Evolutionary conservation across 2,329 filamentous ascomycete genomes (phyloP).

Genomic region (Fonsecaea erecta): DNA sequence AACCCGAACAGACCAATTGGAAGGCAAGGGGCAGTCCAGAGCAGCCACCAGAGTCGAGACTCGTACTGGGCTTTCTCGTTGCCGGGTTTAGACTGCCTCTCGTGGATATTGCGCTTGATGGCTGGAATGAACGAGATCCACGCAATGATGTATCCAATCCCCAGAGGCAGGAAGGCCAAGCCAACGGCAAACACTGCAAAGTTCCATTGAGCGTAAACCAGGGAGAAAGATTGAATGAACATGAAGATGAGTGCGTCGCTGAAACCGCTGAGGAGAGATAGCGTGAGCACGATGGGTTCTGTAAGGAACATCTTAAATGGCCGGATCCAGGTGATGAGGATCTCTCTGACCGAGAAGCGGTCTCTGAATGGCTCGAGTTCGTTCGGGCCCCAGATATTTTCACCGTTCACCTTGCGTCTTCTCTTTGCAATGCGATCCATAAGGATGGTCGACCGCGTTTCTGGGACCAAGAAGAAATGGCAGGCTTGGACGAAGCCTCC

Average conservation of each 20-base stretch:
- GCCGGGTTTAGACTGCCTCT: conserved; percentile 53
- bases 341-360: conserved; percentile 61
- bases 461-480: conserved; percentile 73
- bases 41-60: conserved; percentile 63
- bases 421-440: conserved; percentile 80
- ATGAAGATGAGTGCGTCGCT: conserved; percentile 69
- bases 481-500: conserved; percentile 70
- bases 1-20: conserved; percentile 68
- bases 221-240: conserved; percentile 65
- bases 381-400: conserved; percentile 72
- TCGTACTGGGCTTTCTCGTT: conserved; percentile 67
- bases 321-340: conserved; percentile 62
- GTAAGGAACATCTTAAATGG: conserved; percentile 68
- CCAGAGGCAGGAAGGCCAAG: conserved; percentile 60
- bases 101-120: conserved; percentile 56
- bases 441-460: conserved; percentile 76
- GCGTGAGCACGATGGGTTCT: conserved; percentile 66
- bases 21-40: conserved; percentile 63
- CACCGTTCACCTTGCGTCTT: conserved; percentile 65
- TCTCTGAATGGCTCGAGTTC: conserved; percentile 66
- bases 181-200: conserved; percentile 57
- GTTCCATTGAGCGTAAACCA: conserved; percentile 65
- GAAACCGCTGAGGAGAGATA: conserved; percentile 68
- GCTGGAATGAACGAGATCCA: conserved; percentile 62
- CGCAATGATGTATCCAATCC: conserved; percentile 64